Evolutionary conservation across 352 stramenopile species (phyloP).

Genomic region (Pythium chondricola): DNA sequence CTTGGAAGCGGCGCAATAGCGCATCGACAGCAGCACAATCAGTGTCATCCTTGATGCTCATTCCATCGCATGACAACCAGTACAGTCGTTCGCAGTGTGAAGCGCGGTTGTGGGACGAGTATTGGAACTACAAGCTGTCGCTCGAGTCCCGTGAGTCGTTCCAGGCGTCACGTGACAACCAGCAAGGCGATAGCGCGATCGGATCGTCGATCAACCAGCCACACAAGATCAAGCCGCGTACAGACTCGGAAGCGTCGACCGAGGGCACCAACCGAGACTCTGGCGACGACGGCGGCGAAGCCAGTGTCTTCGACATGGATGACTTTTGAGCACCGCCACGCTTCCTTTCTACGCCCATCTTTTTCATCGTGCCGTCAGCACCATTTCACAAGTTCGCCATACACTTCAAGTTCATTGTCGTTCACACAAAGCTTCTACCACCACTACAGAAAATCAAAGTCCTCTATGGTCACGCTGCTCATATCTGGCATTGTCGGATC

Average conservation of each 20-base stretch:
- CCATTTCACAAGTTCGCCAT: too few relatives aligned
- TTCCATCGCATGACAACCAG: constrained; percentile 9
- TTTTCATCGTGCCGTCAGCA: too few relatives aligned
- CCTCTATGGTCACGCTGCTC: background rate
- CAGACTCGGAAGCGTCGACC: constrained; percentile 30
- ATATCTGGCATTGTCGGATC: too few relatives aligned
- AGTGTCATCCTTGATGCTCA: background rate
- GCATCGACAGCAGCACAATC: constrained; percentile 1
- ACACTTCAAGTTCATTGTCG: too few relatives aligned
- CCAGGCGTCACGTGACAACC: constrained; percentile 20
- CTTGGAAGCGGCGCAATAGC: constrained; percentile 27
- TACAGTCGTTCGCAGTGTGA: constrained; percentile 44
- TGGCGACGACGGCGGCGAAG: constrained; percentile 16
- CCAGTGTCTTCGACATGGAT: constrained; percentile 61
- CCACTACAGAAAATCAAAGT: background rate
- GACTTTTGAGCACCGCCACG: constrained; percentile 29
- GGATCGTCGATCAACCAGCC: constrained; percentile 1
- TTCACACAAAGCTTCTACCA: too few relatives aligned
- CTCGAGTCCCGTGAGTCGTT: constrained; percentile 62
- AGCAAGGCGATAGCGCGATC: constrained; percentile 8
- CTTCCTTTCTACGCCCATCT: background rate
- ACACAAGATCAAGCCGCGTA: constrained; percentile 15
- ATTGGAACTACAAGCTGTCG: constrained; percentile 72
- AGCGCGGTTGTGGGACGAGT: constrained; percentile 48
- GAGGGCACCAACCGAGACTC: constrained; percentile 28